phyloP scores from a whole-genome alignment of 2,329 filamentous ascomycete genomes.

The Tolypocladium ovalisporum region DNA sequence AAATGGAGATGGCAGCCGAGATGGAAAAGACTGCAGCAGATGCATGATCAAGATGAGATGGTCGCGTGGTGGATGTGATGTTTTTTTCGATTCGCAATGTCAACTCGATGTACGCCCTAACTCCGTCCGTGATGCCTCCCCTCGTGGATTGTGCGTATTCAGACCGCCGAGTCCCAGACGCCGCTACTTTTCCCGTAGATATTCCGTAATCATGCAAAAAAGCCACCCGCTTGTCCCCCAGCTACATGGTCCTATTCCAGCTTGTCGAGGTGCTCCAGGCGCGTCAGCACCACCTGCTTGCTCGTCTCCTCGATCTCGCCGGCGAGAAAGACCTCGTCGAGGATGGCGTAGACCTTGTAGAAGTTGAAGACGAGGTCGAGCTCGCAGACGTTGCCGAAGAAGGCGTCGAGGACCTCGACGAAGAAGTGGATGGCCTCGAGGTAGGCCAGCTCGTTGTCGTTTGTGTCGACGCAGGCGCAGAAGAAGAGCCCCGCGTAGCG shows the following conservation, averaged over 20 bases:
- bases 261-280: slow-evolving; percentile 92
- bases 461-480: slow-evolving; percentile 97
- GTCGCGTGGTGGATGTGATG: background rate
- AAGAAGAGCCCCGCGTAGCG: slow-evolving; percentile 98
- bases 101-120: background rate
- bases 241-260: slow-evolving; percentile 45
- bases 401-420: slow-evolving; percentile 94
- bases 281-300: slow-evolving; percentile 91
- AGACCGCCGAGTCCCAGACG: background rate
- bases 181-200: background rate
- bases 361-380: slow-evolving; percentile 81
- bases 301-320: slow-evolving; percentile 98
- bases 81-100: background rate
- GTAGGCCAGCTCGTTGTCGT: slow-evolving; percentile 95
- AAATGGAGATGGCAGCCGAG: background rate
- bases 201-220: background rate
- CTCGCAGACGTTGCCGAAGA: slow-evolving; percentile 99
- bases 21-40: background rate
- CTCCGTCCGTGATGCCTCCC: background rate
- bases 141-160: background rate
- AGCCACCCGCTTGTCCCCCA: background rate
- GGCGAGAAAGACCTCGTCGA: slow-evolving; percentile 95
- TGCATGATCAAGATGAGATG: background rate
- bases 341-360: slow-evolving; percentile 89
- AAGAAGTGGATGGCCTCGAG: slow-evolving; percentile 99